Evolutionary conservation across 495 filamentous ascomycete species (phyloP).

Genomic region (Choiromyces venosus): DNA sequence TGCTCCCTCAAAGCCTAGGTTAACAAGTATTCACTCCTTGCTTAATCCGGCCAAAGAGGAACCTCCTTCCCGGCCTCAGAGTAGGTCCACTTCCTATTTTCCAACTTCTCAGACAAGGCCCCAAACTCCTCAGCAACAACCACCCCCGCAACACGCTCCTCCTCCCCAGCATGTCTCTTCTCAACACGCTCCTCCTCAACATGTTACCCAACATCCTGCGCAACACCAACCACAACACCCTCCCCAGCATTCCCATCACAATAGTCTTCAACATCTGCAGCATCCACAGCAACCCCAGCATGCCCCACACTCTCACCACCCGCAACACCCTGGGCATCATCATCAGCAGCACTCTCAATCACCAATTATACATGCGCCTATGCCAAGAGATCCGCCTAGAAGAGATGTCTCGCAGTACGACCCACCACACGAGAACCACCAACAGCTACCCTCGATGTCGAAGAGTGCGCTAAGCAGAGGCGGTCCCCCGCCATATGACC

Average conservation of each 20-base stretch:
- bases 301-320: slow-evolving; percentile 14
- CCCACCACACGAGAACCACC: slow-evolving; percentile 21
- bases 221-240: not conserved
- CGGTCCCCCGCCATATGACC: slow-evolving; percentile 13
- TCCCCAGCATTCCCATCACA: slow-evolving; percentile 15
- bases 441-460: slow-evolving; percentile 14
- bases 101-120: slow-evolving; percentile 17
- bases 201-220: slow-evolving; percentile 4
- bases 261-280: slow-evolving; percentile 10
- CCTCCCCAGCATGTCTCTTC: slow-evolving; percentile 13
- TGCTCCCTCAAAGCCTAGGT: slow-evolving; percentile 25
- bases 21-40: slow-evolving; percentile 36
- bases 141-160: slow-evolving; percentile 8
- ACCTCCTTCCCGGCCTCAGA: slow-evolving; percentile 30
- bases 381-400: slow-evolving; percentile 22
- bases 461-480: slow-evolving; percentile 11
- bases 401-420: slow-evolving; percentile 25
- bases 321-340: slow-evolving; percentile 9
- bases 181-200: slow-evolving; percentile 12
- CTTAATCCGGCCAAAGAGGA: slow-evolving; percentile 38
- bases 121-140: slow-evolving; percentile 20
- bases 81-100: slow-evolving; percentile 10
- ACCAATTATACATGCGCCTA: slow-evolving; percentile 23
- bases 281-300: not conserved
- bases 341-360: not conserved